Evolutionary conservation across 2,329 filamentous ascomycete genomes (phyloP).

Genomic region (Xylariaceae sp.): DNA sequence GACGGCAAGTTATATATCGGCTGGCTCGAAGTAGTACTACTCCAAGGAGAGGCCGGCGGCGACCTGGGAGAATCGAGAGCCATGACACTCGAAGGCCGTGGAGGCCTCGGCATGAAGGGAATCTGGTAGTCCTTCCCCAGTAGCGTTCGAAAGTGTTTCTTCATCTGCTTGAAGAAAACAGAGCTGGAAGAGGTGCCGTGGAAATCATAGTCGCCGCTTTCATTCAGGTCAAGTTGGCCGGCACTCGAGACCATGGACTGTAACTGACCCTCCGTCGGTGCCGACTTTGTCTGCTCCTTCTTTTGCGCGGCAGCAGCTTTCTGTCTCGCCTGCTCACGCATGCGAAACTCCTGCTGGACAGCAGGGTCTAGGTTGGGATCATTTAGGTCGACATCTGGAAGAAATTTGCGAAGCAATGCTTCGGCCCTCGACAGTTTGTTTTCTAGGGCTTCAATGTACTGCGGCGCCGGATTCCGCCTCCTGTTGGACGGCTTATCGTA

Average conservation of each 20-base stretch:
- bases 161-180: constrained; percentile 81
- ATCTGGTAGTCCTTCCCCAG: constrained; percentile 59
- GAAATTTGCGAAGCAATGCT: constrained; percentile 68
- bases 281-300: constrained; percentile 31
- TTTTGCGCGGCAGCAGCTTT: constrained; percentile 41
- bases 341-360: constrained; percentile 63
- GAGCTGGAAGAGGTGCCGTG: constrained; percentile 89
- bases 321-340: constrained; percentile 47
- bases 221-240: constrained; percentile 85
- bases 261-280: constrained; percentile 60
- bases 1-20: constrained; percentile 65
- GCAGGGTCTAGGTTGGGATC: constrained; percentile 77
- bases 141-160: constrained; percentile 77
- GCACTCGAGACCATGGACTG: constrained; percentile 94
- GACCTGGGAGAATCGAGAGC: constrained; percentile 67
- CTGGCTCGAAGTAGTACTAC: constrained; percentile 40
- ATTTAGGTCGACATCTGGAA: constrained; percentile 78
- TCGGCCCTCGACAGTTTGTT: constrained; percentile 78
- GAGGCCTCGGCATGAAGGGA: constrained; percentile 52
- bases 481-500: constrained; percentile 94
- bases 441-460: constrained; percentile 89
- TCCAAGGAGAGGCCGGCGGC: constrained; percentile 58
- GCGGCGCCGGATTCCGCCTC: constrained; percentile 81
- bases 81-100: constrained; percentile 44
- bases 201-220: constrained; percentile 90